Base-by-base conservation (phyloP, 441 rosid genomes). In the Biscutella laevigata region DNA sequence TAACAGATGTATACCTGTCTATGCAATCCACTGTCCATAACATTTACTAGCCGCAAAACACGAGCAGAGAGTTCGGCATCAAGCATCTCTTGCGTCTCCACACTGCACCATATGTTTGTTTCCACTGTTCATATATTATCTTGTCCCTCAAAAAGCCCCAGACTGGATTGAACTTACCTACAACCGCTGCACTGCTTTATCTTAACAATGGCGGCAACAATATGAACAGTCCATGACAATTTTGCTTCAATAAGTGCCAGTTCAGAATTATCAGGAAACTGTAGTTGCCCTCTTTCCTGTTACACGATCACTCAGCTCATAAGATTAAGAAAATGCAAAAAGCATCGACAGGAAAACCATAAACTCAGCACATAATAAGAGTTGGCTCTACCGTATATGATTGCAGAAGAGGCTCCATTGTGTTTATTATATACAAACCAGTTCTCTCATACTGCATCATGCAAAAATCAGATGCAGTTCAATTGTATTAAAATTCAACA, bases 41-140 rank as follows among this genome's bases (percentile, higher is more conserved):
- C 87, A 72, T 77, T 82, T 62, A 90, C 80, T 64, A 94, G 74
- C 76, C 83, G 95, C 80, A 94, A 72, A 69, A 94, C 88, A 70
- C 95, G 96, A 52, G 95, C 96, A 46, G 99, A 84, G 61, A 94
- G 95, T 68, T 94, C 98, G 3, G 99, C 99, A 75, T 94, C 99
- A 64, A 94, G 84, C 69, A 86, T 76, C 73, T 94, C 99, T 66
- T 87, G 99, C 15, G 97, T 79, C 72, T 94, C 99, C 79, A 66
- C 67, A 58, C 99, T 94, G 86, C 79, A 73, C 12, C 60, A 49
- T n/a, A 64, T 35, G 42, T 17, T 51, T 45, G 62, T 21, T 32
- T 45, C 45, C 53, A 44, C 62, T 44, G 53, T 9, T 47, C 27
- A 60, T 39, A 61, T 26, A 35, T 16, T 46, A 20, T 40, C 5